phyloP scores from a whole-genome alignment of 208 protist genomes.

The Leishmania gerbilli region DNA sequence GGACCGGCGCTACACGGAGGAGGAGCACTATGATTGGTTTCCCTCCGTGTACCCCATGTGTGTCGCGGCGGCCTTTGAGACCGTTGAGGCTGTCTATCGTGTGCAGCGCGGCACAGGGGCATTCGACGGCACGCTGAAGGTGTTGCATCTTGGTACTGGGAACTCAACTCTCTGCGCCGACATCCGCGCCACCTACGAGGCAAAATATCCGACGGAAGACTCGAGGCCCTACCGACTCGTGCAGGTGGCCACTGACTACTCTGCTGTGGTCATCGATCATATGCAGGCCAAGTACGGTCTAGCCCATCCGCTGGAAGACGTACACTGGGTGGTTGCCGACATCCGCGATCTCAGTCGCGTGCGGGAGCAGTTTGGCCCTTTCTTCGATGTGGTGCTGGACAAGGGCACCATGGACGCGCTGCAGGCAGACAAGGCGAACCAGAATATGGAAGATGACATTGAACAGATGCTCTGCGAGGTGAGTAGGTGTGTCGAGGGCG shows the following conservation, averaged over 20 bases:
- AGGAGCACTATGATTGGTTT: constrained; percentile 89
- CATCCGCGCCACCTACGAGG: constrained; percentile 40
- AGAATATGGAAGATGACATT: constrained; percentile 58
- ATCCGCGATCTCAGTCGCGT: constrained; percentile 65
- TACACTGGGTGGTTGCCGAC: constrained; percentile 78
- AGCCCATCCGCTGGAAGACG: constrained; percentile 19
- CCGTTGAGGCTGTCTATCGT: constrained; percentile 43
- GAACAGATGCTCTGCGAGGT: constrained; percentile 71
- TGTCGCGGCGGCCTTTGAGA: constrained; percentile 50
- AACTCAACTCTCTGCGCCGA: constrained; percentile 79
- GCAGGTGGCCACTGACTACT: constrained; percentile 88
- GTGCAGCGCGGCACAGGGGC: background rate
- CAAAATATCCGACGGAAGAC: constrained; percentile 16
- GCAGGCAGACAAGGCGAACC: constrained; percentile 58
- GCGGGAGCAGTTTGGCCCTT: constrained; percentile 39
- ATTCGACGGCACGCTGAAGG: constrained; percentile 29
- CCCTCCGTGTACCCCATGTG: constrained; percentile 60
- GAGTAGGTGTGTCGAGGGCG: constrained; percentile 41
- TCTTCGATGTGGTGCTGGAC: constrained; percentile 81
- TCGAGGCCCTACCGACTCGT: constrained; percentile 39
- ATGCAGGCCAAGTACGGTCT: constrained; percentile 58
- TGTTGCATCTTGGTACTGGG: constrained; percentile 83
- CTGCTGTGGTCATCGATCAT: constrained; percentile 69
- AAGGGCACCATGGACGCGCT: constrained; percentile 90
- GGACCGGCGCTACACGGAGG: constrained; percentile 62